Evolutionary conservation across 495 filamentous ascomycete genomes (phyloP), one percentile per base, ranked within the genome.

Genomic region (Xylaria cubensis): DNA sequence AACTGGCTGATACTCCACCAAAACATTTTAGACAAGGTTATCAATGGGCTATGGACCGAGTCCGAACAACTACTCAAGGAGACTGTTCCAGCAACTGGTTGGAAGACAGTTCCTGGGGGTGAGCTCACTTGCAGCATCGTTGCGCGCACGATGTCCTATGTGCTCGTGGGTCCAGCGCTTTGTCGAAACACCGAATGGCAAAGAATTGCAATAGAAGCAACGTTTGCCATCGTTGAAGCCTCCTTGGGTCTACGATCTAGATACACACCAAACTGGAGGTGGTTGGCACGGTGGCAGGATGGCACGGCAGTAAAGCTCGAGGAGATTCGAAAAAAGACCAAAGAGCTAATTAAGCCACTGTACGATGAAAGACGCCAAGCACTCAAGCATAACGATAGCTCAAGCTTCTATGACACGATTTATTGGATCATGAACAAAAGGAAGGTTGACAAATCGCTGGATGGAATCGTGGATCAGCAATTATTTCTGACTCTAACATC

Each of bases 231-330:
- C 44, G 44, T 64, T 41, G 62, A 64, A 34, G 42, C 62, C 7
- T 46, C 62, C 42, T 48, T 64, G 15, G 62, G 62, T 48, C 42
- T 64, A 2, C 62, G 62, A 39, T 12, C 41, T 5, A 64, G 29
- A 32, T 64, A 64, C 62, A 46, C 39, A 4, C 42, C 62, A 8
- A 64, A 64, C 62, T 64, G 62, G 62, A 46, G 62, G 4, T 64
- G 62, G 62, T 21, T 50, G 17, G 62, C 62, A 13, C 4, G 17
- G 21, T 50, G 41, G 39, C 41, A 64, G 24, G 24, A 29, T 29
- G 21, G 21, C 24, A 64, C 62, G 21, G 42, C 62, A 32, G 10
- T 26, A 32, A 64, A 50, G 24, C 62, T 64, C 13, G 17, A 48
- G 2, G 62, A 64, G 39, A 64, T 64, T 48, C 62, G 62, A 29